Conservation (phyloP, 1,284 basidiomycete genomes). For the Irpex sp. region DNA sequence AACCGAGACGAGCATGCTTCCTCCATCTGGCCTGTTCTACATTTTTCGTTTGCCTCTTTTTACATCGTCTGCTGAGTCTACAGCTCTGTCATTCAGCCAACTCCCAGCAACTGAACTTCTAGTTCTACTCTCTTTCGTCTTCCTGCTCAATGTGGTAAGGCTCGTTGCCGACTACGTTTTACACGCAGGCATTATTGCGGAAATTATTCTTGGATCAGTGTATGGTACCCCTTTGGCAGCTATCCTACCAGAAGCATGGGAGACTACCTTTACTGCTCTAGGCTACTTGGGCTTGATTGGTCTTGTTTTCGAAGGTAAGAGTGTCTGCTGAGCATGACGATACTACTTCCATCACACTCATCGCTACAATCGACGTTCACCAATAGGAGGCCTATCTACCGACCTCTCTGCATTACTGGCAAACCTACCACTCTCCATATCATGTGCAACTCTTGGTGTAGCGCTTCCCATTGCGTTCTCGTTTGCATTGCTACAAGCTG, state of each 20-base stretch:
- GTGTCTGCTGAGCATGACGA: neutral
- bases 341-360: neutral
- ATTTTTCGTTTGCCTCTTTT: neutral
- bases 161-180: constrained; percentile 19
- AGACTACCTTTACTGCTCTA: constrained; percentile 38
- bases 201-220: constrained; percentile 44
- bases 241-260: constrained; percentile 36
- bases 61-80: neutral
- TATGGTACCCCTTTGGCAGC: constrained; percentile 41
- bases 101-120: constrained; percentile 20
- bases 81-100: constrained; percentile 19
- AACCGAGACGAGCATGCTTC: neutral
- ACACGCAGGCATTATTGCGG: constrained; percentile 32
- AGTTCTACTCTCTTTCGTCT: constrained; percentile 22
- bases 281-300: constrained; percentile 52
- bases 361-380: neutral
- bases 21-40: neutral
- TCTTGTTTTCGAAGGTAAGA: constrained; percentile 47
- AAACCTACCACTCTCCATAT: constrained; percentile 37
- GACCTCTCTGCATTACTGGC: constrained; percentile 33
- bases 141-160: constrained; percentile 21
- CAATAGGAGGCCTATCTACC: constrained; percentile 41
- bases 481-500: constrained; percentile 27
- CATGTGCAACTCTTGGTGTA: constrained; percentile 44
- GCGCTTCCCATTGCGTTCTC: constrained; percentile 43